Percentiles rank a stretch among this genome's conserved stretches.
These are phyloP conservation scores for Ogataea nitratoaversa DNA, from an alignment of 805 yeast genomes.

Conservation along the genomic window DNA sequence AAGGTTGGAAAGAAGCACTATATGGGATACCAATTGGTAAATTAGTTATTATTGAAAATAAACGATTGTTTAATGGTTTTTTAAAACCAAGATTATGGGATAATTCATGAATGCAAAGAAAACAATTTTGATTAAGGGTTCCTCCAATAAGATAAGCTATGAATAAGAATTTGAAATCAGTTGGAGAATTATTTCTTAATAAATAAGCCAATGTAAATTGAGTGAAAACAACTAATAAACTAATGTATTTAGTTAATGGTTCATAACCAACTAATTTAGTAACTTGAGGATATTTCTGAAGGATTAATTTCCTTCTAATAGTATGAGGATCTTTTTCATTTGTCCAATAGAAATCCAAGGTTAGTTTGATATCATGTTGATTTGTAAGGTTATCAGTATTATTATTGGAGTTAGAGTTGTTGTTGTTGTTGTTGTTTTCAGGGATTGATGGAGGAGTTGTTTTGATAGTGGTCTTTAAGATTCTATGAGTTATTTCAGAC, in stretches of 20 bases:
- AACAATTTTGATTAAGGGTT: slow-evolving; percentile 77
- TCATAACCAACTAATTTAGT: slow-evolving; percentile 80
- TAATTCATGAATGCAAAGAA: slow-evolving; percentile 84
- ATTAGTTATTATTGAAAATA: slow-evolving; percentile 74
- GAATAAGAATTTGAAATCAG: slow-evolving; percentile 49
- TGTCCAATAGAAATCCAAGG: slow-evolving; percentile 76
- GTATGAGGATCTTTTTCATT: slow-evolving; percentile 78
- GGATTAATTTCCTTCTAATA: slow-evolving; percentile 63
- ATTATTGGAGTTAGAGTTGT: no score
- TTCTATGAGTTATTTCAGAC: slow-evolving; percentile 19
- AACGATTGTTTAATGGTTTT: slow-evolving; percentile 69
- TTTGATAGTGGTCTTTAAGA: slow-evolving; percentile 14
- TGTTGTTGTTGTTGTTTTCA: not conserved
- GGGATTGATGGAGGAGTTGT: slow-evolving; percentile 22
- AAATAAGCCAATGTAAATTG: slow-evolving; percentile 65
- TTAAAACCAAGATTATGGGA: slow-evolving; percentile 82
- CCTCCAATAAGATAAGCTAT: slow-evolving; percentile 82
- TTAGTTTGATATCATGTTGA: slow-evolving; percentile 18
- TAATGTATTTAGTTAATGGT: slow-evolving; percentile 77
- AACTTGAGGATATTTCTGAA: slow-evolving; percentile 75
- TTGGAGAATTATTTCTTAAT: slow-evolving; percentile 51
- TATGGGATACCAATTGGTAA: slow-evolving; percentile 89
- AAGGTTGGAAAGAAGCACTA: slow-evolving; percentile 83
- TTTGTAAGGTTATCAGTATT: no score
- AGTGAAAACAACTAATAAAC: slow-evolving; percentile 56